Percentiles rank a stretch among this genome's conserved stretches.
Evolutionary conservation across 345 rosid species (phyloP).

Genomic region (Hypericum androsaemum): DNA sequence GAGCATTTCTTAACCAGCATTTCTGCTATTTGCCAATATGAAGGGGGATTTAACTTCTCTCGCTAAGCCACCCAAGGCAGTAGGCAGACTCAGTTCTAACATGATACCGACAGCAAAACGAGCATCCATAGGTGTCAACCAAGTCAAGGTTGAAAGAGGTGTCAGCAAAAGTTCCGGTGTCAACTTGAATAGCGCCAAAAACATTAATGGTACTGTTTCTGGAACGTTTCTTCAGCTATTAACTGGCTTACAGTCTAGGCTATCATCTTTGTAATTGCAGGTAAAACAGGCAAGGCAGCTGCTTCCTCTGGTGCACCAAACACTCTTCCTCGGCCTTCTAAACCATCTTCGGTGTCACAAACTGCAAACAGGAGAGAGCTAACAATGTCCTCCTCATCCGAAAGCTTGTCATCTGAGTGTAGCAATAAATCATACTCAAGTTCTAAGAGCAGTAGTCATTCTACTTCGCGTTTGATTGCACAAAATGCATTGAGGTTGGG

Average conservation of each 20-base stretch:
- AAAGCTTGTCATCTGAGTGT: slow-evolving; percentile 42
- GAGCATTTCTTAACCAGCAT: slow-evolving; percentile 6
- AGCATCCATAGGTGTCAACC: slow-evolving; percentile 42
- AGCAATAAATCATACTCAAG: slow-evolving; percentile 29
- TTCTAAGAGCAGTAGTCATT: slow-evolving; percentile 22
- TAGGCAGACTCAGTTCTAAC: slow-evolving; percentile 21
- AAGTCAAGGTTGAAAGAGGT: slow-evolving; percentile 42
- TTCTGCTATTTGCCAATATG: slow-evolving; percentile 29
- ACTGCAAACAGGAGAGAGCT: slow-evolving; percentile 36
- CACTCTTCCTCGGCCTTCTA: slow-evolving; percentile 36
- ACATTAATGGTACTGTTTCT: slow-evolving; percentile 1
- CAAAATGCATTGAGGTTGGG: slow-evolving; percentile 19
- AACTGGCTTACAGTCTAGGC: no score
- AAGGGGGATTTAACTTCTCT: slow-evolving; percentile 31
- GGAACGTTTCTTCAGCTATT: no score
- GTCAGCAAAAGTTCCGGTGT: slow-evolving; percentile 26
- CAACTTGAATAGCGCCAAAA: slow-evolving; percentile 12
- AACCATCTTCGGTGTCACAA: slow-evolving; percentile 37
- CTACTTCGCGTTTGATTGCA: slow-evolving; percentile 26
- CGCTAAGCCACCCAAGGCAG: slow-evolving; percentile 41
- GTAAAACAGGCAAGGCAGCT: slow-evolving; percentile 39
- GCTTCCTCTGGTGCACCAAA: slow-evolving; percentile 25
- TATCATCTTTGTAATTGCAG: slow-evolving; percentile 21
- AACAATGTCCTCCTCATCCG: slow-evolving; percentile 54
- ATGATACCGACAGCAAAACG: slow-evolving; percentile 39